Evolutionary conservation across 1,139 yeast species (phyloP).

Genomic region (Saccharomyces hybrid): DNA sequence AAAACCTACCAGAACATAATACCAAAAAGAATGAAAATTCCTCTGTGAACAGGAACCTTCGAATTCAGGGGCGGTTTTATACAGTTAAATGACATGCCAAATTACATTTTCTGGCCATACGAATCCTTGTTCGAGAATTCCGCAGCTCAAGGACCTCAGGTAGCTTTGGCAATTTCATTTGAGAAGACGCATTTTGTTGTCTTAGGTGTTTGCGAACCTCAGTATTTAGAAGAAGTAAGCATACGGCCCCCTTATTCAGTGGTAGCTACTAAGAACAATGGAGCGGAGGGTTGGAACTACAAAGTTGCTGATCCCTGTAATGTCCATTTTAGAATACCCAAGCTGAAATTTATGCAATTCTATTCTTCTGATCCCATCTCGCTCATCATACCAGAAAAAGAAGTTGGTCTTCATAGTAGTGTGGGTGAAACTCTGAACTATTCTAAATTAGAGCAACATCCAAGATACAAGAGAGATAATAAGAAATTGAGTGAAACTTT

Average conservation of each 20-base stretch:
- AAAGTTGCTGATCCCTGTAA: slow-evolving; percentile 32
- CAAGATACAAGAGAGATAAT: slow-evolving; percentile 17
- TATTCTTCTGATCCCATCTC: slow-evolving; percentile 68
- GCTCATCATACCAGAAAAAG: slow-evolving; percentile 46
- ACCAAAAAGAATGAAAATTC: not conserved
- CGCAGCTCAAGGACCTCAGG: slow-evolving; percentile 4
- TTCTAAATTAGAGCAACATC: slow-evolving; percentile 26
- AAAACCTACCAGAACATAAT: not conserved
- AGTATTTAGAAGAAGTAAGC: slow-evolving; percentile 1
- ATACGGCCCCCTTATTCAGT: slow-evolving; percentile 14
- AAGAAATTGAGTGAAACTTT: slow-evolving; percentile 18
- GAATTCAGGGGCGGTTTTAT: not conserved
- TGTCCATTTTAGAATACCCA: slow-evolving; percentile 67
- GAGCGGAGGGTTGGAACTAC: slow-evolving; percentile 10
- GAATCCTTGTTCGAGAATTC: slow-evolving; percentile 8
- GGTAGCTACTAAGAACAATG: slow-evolving; percentile 8
- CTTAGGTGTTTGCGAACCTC: slow-evolving; percentile 10
- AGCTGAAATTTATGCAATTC: slow-evolving; percentile 66
- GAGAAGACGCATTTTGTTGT: slow-evolving; percentile 19
- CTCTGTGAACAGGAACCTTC: not conserved
- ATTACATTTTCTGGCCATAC: slow-evolving; percentile 22
- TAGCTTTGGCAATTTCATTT: slow-evolving; percentile 16
- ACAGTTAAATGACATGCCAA: slow-evolving; percentile 10
- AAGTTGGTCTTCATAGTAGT: slow-evolving; percentile 15
- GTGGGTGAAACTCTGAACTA: slow-evolving; percentile 29